Conservation (phyloP, 2,329 filamentous ascomycete genomes). For the Xylaria sp. region DNA sequence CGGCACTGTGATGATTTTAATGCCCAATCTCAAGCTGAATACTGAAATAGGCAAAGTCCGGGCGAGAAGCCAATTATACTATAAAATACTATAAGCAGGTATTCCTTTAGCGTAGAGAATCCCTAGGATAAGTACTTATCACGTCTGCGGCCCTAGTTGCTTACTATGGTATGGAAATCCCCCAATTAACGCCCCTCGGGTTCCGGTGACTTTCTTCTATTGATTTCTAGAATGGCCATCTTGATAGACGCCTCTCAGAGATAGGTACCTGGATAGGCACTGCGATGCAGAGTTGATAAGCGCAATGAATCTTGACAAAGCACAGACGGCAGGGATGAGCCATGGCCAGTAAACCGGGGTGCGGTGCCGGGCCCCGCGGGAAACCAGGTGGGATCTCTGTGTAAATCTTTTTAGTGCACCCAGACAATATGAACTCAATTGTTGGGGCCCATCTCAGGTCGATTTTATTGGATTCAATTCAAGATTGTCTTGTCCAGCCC, state of each 20-base stretch:
- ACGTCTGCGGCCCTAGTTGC: conserved; percentile 19
- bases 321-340: conserved; percentile 11
- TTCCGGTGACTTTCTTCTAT: conserved; percentile 24
- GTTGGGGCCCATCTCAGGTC: conserved; percentile 44
- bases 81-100: conserved; percentile 13
- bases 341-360: background rate
- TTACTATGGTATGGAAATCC: conserved; percentile 32
- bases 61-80: background rate
- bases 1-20: background rate
- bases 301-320: conserved; percentile 10
- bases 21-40: background rate
- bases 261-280: background rate
- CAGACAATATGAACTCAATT: conserved; percentile 44
- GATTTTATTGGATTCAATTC: conserved; percentile 11
- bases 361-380: conserved; percentile 30
- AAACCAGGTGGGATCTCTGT: conserved; percentile 19
- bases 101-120: background rate
- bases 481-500: conserved; percentile 17
- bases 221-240: conserved; percentile 19
- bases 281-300: conserved; percentile 15
- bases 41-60: conserved; percentile 20
- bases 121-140: background rate
- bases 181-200: conserved; percentile 19
- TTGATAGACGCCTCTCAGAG: background rate
- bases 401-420: conserved; percentile 15